Conservation (phyloP, 106 monocot species). For the Dendrobium chrysotoxum region DNA sequence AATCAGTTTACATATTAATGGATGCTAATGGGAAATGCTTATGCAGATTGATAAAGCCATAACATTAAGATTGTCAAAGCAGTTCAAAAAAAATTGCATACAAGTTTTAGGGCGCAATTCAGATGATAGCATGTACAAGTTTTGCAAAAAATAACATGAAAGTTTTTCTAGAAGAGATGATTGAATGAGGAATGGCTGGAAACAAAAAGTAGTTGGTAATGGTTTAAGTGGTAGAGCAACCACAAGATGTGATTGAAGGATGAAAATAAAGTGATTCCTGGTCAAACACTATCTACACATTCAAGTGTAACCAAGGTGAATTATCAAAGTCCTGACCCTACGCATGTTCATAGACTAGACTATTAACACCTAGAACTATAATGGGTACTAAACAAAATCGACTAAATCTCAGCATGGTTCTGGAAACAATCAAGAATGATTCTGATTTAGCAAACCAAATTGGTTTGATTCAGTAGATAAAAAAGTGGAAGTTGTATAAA, state of each 20-base stretch:
- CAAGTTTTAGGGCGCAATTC: not conserved
- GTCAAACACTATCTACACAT: not conserved
- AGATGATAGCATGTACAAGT: not conserved
- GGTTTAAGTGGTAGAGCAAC: not conserved
- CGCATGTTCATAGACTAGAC: not conserved
- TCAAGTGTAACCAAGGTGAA: not conserved
- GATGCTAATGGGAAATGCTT: not conserved
- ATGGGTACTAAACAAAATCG: not conserved
- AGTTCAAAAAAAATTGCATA: not conserved
- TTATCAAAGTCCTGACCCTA: not conserved
- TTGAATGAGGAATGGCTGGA: not conserved
- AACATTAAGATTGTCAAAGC: not conserved
- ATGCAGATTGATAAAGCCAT: not conserved
- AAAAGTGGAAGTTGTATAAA: not conserved
- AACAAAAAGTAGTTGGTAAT: not conserved
- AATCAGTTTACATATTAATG: not conserved
- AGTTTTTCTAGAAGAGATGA: not conserved
- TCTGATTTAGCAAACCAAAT: not conserved
- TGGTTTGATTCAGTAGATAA: not conserved
- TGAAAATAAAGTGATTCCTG: not conserved
- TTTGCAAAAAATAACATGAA: not conserved
- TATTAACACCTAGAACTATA: not conserved
- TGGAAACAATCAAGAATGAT: not conserved
- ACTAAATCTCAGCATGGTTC: not conserved
- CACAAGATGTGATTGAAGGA: not conserved